Evolutionary conservation across 257 asterid genomes (phyloP).

Genomic region (Gardenia jasminoides): DNA sequence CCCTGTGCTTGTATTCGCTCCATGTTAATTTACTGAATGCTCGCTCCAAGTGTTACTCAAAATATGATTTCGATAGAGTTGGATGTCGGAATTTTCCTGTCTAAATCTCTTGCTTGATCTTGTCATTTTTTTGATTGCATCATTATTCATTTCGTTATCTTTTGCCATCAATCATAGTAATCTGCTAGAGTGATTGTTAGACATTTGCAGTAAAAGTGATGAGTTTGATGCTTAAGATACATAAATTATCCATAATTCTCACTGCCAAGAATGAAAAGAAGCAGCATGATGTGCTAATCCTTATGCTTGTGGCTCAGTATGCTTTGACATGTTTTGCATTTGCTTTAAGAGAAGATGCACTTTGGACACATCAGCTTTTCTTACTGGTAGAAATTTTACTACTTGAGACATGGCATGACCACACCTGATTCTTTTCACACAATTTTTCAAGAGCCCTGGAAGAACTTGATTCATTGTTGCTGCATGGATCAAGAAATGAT

Average conservation of each 20-base stretch:
- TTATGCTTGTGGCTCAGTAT: neutral
- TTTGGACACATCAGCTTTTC: neutral
- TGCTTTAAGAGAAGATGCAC: neutral
- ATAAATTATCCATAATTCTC: neutral
- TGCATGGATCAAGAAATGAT: slow-evolving; percentile 77
- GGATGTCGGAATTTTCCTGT: neutral
- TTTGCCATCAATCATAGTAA: neutral
- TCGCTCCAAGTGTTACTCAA: neutral
- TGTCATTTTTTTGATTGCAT: neutral
- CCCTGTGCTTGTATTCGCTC: neutral
- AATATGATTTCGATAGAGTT: neutral
- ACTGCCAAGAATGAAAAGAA: neutral
- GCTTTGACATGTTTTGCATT: neutral
- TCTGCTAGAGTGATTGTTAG: neutral
- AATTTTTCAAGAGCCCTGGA: slow-evolving; percentile 67
- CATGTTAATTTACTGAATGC: neutral
- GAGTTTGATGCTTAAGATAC: neutral
- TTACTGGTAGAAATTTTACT: neutral
- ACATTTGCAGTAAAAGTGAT: neutral
- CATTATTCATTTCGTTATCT: neutral
- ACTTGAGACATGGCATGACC: slow-evolving; percentile 2
- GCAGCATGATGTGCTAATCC: neutral
- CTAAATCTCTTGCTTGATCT: neutral
- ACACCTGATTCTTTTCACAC: neutral
- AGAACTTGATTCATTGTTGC: slow-evolving; percentile 87